A percentile compares a stretch with the other conserved stretches of the same genome.
These are phyloP conservation scores for Tetrapisispora pingtungensis DNA, from an alignment of 805 yeast species.

Conservation along the genomic window DNA sequence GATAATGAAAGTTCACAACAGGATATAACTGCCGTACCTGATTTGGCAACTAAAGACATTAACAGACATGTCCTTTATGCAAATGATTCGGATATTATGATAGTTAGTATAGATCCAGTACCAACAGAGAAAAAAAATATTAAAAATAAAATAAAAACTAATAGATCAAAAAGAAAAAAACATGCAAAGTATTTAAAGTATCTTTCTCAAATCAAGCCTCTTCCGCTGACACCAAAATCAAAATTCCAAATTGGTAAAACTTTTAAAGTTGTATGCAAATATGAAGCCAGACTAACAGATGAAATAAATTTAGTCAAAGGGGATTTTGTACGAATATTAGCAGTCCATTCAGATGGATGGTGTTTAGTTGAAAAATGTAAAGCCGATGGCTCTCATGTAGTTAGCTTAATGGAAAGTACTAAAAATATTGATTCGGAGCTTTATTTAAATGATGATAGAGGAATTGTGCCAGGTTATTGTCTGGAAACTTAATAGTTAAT, in stretches of 20 bases:
- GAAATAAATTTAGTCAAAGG: conserved; percentile 28
- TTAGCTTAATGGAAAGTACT: neutral
- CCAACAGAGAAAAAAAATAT: conserved; percentile 5
- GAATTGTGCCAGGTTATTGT: conserved; percentile 34
- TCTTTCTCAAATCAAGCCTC: conserved; percentile 12
- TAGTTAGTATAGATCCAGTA: conserved; percentile 3
- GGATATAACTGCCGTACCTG: neutral
- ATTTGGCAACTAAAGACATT: neutral
- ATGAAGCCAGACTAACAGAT: conserved; percentile 29
- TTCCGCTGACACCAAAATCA: conserved; percentile 16
- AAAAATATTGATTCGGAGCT: conserved; percentile 9
- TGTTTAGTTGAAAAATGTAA: conserved; percentile 32
- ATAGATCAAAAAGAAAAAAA: conserved; percentile 8
- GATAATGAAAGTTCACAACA: neutral
- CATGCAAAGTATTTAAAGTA: conserved; percentile 11
- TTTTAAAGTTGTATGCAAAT: conserved; percentile 17
- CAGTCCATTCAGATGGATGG: conserved; percentile 38
- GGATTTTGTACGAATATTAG: conserved; percentile 29
- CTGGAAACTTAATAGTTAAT: conserved; percentile 6
- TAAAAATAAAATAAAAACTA: neutral
- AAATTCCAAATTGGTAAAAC: conserved; percentile 6
- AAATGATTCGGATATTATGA: neutral
- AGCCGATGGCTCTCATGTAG: conserved; percentile 12
- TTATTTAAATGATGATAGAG: conserved; percentile 32
- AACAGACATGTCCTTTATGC: neutral